phyloP scores from a whole-genome alignment of 768 basidiomycete genomes.

The Phaeotremella skinneri region DNA sequence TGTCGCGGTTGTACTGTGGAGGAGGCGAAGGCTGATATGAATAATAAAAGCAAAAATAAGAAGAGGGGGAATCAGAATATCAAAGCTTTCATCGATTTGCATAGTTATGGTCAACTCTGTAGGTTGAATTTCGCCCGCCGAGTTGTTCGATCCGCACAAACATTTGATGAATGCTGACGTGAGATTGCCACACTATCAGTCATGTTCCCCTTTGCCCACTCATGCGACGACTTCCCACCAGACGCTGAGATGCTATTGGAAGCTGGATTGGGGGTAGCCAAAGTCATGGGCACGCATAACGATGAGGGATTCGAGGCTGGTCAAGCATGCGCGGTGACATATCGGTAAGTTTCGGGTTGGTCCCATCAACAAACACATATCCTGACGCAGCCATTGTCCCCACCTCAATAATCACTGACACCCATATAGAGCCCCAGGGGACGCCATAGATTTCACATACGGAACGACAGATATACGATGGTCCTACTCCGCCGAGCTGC shows the following conservation, averaged over 20 bases:
- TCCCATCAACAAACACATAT: too few relatives aligned
- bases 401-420: too few relatives aligned
- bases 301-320: constrained; percentile 62
- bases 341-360: constrained; percentile 43
- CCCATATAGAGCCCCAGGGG: constrained; percentile 57
- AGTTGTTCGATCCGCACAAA: constrained; percentile 2
- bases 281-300: constrained; percentile 60
- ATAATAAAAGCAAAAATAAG: constrained; percentile 62
- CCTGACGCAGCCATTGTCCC: too few relatives aligned
- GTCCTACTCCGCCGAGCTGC: constrained; percentile 63
- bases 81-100: constrained; percentile 68
- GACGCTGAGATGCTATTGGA: constrained; percentile 76
- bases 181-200: constrained; percentile 58
- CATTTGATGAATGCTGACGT: not conserved
- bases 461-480: constrained; percentile 61
- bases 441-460: constrained; percentile 69
- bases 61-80: constrained; percentile 47
- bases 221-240: constrained; percentile 62
- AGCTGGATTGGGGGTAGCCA: constrained; percentile 65
- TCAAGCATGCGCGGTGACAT: constrained; percentile 51
- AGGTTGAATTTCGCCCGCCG: constrained; percentile 43
- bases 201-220: constrained; percentile 73
- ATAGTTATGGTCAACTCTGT: constrained; percentile 83
- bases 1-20: constrained; percentile 28
- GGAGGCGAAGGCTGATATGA: constrained; percentile 19